A percentile compares a stretch with the other conserved stretches of the same genome.
phyloP scores from a whole-genome alignment of 192 early-diverging fungal species.

The Glomus cerebriforme region DNA sequence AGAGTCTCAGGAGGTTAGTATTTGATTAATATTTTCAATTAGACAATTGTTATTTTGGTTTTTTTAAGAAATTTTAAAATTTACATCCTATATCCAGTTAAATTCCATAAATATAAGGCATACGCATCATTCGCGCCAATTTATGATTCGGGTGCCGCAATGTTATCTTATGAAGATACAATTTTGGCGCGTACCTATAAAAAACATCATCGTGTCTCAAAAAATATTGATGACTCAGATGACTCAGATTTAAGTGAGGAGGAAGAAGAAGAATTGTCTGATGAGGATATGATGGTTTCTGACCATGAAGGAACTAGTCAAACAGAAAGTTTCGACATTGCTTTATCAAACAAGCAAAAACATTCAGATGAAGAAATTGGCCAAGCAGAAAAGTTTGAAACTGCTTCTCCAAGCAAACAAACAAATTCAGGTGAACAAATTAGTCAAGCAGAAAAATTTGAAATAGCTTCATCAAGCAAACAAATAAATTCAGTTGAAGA shows the following conservation, averaged over 20 bases:
- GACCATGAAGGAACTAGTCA: too few species aligned
- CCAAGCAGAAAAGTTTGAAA: too few species aligned
- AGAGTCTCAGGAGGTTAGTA: background rate
- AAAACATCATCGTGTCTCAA: background rate
- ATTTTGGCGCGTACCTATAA: conserved; percentile 30
- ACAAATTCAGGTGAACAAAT: too few species aligned
- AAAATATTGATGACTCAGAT: background rate
- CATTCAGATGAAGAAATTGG: too few species aligned
- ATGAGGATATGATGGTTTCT: background rate
- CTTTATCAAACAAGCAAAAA: too few species aligned
- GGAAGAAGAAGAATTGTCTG: background rate
- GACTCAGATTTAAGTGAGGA: background rate
- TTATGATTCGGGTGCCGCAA: conserved; percentile 51
- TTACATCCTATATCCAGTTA: conserved; percentile 37
- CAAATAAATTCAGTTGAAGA: background rate
- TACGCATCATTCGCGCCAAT: conserved; percentile 58
- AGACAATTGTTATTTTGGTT: background rate
- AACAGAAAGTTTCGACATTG: too few species aligned
- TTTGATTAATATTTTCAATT: background rate
- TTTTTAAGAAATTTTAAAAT: background rate
- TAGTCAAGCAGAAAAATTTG: too few species aligned
- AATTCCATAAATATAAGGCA: conserved; percentile 48
- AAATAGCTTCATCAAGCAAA: background rate
- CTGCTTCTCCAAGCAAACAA: too few species aligned
- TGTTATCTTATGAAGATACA: conserved; percentile 50